Base-by-base conservation (phyloP, 2,329 filamentous ascomycete genomes). In the Albifimbria verrucaria region DNA sequence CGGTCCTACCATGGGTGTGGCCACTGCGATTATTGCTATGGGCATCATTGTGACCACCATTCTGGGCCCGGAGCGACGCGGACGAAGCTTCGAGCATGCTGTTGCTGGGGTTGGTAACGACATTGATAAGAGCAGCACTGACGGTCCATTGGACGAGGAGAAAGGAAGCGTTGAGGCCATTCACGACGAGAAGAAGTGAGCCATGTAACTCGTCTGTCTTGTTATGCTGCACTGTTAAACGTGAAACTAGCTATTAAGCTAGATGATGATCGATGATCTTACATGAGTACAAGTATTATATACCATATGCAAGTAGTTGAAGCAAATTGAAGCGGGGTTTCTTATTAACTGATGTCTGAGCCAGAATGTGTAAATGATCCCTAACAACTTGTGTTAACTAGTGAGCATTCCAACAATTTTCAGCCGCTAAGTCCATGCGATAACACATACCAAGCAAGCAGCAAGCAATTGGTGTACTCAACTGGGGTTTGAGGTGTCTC, bases 61-160 rank as follows among this genome's bases (percentile, higher is more conserved):
- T 25, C 64, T 92, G 51, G 89, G 89, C 0, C 88, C 88, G 0
- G 89, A 92, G 79, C 88, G 85, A 72, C 79, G 86, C 45, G 89
- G 89, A 2, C 77, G 86, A 18, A 75, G 80, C 53, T 92, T 93
- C 60, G 88, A 90, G 65, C 73, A 78, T 52, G 81, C 78, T 1
- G 67, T 75, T 17, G 72, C 71, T 7, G 73, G 73, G 50, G 57
- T 71, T 1, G 57, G 68, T 17, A 58, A 58, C 26, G 58, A 65
- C 7, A 49, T 53, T 1, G 26, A 62, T 6, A 55, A 58, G 51
- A 69, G 71, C 62, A 62, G 62, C 3, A 53, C 63, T 3, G 60
- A 67, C n/a, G 59, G 61, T 18, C 54, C 26, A 9, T 36, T 55
- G 36, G 66, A 68, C 47, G 66, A 68, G 56, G 65, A 68, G 54